Base-by-base conservation (phyloP, 2,329 filamentous ascomycete genomes). In the Ascochyta fabae region DNA sequence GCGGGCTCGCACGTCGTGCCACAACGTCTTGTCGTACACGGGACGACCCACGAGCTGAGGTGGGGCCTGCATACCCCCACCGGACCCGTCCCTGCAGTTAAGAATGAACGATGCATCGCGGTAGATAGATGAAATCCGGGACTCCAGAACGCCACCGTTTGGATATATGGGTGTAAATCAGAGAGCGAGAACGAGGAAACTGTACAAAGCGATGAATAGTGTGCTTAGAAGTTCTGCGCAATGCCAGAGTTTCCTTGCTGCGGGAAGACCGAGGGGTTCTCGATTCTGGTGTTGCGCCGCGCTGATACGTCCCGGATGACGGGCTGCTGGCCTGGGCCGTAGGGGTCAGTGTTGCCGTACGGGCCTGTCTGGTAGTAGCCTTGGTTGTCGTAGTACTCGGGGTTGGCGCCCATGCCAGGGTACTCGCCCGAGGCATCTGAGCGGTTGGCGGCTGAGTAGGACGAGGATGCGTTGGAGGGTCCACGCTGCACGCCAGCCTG, bases 301-400 rank as follows among this genome's bases (percentile, higher is more conserved):
- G 95, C 95, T 61, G 90, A 89, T 62, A 98, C 95, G 75, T 99
- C 95, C 52, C 93, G 87, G 62, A 99, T 97, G 48, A 99, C 85
- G 1, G 95, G 92, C 69, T 90, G 88, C 53, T 80, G 74, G 26
- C 66, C 87, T 27, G 75, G 78, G 35, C 77, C 79, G 35, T 81
- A 82, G 60, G 84, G 85, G 4, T 79, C 78, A 46, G 80, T 80
- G 56, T 82, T 80, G 8, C 81, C 83, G 62, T 87, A 88, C 0
- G 83, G 82, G 7, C 82, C 81, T 54, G 73, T 69, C 47, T 80
- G 78, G 64, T 85, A 85, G 72, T 87, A 87, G 27, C 81, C 80
- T 52, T 81, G 80, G 52, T 84, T 80, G 26, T 81, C 77, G 64
- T 84, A 84, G 69, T 82, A 83, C 39, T 81, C 79, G 23, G 78